Percentiles rank a stretch among this genome's conserved stretches.
phyloP scores from a whole-genome alignment of 257 asterid species.

The Nicotiana tomentosiformis region DNA sequence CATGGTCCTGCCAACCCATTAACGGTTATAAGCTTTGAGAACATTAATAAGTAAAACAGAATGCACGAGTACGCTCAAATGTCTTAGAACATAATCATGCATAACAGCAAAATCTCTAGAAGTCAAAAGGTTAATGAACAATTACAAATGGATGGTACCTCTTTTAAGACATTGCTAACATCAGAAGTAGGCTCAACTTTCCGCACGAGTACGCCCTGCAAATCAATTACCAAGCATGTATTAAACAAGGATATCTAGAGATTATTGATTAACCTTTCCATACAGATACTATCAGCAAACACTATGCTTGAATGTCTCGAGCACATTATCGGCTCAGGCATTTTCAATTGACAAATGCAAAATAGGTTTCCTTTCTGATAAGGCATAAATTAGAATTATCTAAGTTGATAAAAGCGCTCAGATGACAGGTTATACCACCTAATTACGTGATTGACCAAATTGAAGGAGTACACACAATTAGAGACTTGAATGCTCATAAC shows the following conservation, averaged over 20 bases:
- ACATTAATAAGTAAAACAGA: background rate
- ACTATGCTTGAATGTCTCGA: background rate
- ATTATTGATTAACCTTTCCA: background rate
- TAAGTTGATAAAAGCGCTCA: background rate
- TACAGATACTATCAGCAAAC: background rate
- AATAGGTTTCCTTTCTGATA: background rate
- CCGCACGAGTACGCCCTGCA: conserved; percentile 79
- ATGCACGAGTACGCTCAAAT: background rate
- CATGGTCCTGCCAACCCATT: background rate
- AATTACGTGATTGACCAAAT: background rate
- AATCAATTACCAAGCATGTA: conserved; percentile 1
- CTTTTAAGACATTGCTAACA: conserved; percentile 62
- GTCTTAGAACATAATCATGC: background rate
- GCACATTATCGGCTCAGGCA: background rate
- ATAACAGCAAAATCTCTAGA: background rate
- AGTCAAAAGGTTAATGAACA: background rate
- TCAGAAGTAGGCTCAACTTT: conserved; percentile 80
- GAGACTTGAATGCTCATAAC: background rate
- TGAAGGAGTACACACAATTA: background rate
- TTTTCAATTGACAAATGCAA: conserved; percentile 1
- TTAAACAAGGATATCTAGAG: background rate
- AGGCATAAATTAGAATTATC: background rate
- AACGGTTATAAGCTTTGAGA: background rate
- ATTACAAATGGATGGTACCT: conserved; percentile 34
- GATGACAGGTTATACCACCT: background rate